phyloP scores from a whole-genome alignment of 805 yeast genomes.

The Candida ortonii region DNA sequence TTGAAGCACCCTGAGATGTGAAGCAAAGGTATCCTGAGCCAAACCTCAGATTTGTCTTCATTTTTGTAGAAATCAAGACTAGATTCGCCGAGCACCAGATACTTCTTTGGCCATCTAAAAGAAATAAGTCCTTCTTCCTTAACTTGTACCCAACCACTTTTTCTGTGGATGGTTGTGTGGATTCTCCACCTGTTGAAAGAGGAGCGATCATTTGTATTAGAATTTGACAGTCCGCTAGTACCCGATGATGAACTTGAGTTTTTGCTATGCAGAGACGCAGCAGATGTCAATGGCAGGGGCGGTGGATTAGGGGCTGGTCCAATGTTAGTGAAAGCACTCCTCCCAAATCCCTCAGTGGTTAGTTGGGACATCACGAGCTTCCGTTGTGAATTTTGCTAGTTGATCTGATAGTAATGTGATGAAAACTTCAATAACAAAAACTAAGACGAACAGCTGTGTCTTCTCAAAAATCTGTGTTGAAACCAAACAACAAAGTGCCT shows the following conservation, averaged over 20 bases:
- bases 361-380: slow-evolving; percentile 19
- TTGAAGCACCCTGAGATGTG: slow-evolving; percentile 63
- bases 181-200: slow-evolving; percentile 21
- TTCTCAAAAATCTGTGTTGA: slow-evolving; percentile 1
- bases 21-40: slow-evolving; percentile 52
- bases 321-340: slow-evolving; percentile 23
- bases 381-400: too few species aligned
- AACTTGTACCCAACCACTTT: slow-evolving; percentile 85
- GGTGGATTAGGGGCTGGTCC: slow-evolving; percentile 27
- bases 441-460: slow-evolving; percentile 4
- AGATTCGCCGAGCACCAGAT: slow-evolving; percentile 71
- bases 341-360: slow-evolving; percentile 15
- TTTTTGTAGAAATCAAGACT: slow-evolving; percentile 71
- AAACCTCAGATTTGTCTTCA: slow-evolving; percentile 51
- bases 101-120: slow-evolving; percentile 91
- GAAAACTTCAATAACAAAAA: too few species aligned
- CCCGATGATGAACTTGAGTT: slow-evolving; percentile 33
- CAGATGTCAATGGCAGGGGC: slow-evolving; percentile 8
- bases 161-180: slow-evolving; percentile 34
- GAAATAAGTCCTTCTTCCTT: slow-evolving; percentile 90
- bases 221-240: slow-evolving; percentile 23
- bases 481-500: too few species aligned
- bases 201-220: slow-evolving; percentile 8
- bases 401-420: too few species aligned
- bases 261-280: slow-evolving; percentile 30